These are phyloP conservation scores for Leccinum variabile DNA, from an alignment of 1,284 basidiomycete genomes.

Conservation along the genomic window DNA sequence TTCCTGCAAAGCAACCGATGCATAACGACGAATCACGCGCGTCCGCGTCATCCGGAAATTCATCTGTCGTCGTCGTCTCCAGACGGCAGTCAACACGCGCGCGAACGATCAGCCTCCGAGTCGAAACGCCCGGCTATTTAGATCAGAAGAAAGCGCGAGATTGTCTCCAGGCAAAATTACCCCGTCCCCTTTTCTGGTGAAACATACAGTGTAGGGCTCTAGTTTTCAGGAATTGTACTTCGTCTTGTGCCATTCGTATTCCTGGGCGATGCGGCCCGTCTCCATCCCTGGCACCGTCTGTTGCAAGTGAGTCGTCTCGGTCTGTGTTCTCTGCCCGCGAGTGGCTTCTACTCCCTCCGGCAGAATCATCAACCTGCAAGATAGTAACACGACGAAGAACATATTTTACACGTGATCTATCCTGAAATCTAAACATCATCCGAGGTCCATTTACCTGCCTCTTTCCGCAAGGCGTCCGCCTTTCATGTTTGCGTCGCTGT, in stretches of 20 bases:
- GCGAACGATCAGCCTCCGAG: constrained; percentile 5
- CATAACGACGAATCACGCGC: constrained; percentile 40
- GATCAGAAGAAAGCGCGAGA: not conserved
- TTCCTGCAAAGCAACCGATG: constrained; percentile 54
- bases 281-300: not conserved
- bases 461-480: constrained; percentile 57
- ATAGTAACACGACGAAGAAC: not conserved
- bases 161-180: not conserved
- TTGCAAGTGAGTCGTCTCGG: not conserved
- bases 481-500: constrained; percentile 60
- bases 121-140: not conserved
- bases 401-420: not conserved
- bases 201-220: not conserved
- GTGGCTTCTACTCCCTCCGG: not conserved
- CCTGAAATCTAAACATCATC: constrained; percentile 6
- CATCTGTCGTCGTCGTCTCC: constrained; percentile 26
- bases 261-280: no score
- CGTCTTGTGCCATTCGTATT: not conserved
- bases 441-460: constrained; percentile 45
- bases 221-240: not conserved
- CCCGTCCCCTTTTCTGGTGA: not conserved
- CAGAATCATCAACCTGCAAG: not conserved
- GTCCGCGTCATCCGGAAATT: constrained; percentile 65
- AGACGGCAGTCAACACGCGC: constrained; percentile 51
- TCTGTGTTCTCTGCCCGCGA: not conserved